Base-by-base conservation (phyloP, 306 rosid species). In the Dryas drummondii region DNA sequence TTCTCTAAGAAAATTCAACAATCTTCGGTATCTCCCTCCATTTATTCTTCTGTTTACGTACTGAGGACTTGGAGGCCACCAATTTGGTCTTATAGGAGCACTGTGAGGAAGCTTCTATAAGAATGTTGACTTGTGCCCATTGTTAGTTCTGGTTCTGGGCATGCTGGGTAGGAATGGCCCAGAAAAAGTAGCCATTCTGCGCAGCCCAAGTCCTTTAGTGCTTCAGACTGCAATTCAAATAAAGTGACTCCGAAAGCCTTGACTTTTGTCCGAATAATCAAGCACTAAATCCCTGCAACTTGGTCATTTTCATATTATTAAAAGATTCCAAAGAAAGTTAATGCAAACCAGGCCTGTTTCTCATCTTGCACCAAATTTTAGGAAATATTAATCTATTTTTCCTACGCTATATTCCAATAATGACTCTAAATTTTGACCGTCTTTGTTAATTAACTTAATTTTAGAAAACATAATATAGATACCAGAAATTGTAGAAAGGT, bases 161-260 rank as follows among this genome's bases (percentile, higher is more conserved):
- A 87, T 41, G 86, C 53, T 1, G 84, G 85, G 32, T 82, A 82
- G 72, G 76, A 84, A 59, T 84, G 87, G 54, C 86, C 76, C 4
- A 65, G 3, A 73, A 74, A 3, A 12, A 11, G 5, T 1, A 81
- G 72, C 4, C 83, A 85, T 52, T 88, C 81, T 2, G 37, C 71
- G 13, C 93, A 86, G 7, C 7, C 65, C 62, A 82, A 68, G 47
- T 75, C 72, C 4, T 70, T 83, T 12, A 84, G 82, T 6, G 84
- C 86, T 71, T 84, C 79, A 12, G 93, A 89, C 44, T 86, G 17
- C 71, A 86, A 62, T 78, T 84, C 91, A 16, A 85, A 85, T 4
- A 86, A 44, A 9, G 76, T 40, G 41, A 4, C 3, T 9, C 88
- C 89, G 40, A 86, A 9, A 13, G 1, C 74, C 76, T 16, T 79